Evolutionary conservation across 805 yeast genomes (phyloP).

Genomic region (Gaillardinia entomophila): DNA sequence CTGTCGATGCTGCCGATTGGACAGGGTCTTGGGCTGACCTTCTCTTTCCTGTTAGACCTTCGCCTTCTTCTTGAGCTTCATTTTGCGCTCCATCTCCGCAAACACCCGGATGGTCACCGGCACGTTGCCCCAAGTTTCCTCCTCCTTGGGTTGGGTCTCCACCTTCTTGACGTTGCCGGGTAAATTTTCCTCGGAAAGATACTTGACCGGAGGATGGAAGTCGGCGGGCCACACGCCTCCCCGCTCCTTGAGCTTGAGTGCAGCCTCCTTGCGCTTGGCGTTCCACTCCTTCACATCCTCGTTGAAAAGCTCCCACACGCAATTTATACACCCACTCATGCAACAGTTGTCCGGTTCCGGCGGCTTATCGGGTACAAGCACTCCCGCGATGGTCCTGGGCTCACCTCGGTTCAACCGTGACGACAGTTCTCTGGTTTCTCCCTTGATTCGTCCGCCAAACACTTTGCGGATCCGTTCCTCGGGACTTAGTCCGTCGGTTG

Average conservation of each 20-base stretch:
- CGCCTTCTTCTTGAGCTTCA: conserved; percentile 35
- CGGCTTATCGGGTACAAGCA: conserved; percentile 78
- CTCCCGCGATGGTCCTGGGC: conserved; percentile 45
- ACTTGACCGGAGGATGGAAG: conserved; percentile 34
- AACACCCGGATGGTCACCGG: conserved; percentile 77
- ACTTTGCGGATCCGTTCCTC: conserved; percentile 45
- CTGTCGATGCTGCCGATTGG: too few relatives aligned
- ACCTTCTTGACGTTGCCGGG: conserved; percentile 21
- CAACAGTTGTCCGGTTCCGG: conserved; percentile 93
- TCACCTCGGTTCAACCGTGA: conserved; percentile 32
- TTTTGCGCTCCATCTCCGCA: conserved; percentile 71
- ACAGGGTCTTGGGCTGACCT: too few relatives aligned
- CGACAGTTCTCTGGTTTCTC: conserved; percentile 40
- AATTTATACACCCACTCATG: conserved; percentile 94
- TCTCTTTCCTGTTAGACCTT: too few relatives aligned
- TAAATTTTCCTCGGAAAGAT: conserved; percentile 25
- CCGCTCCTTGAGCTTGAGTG: conserved; percentile 23
- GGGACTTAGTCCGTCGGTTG: conserved; percentile 24
- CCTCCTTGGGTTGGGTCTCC: conserved; percentile 12
- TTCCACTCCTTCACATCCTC: conserved; percentile 89
- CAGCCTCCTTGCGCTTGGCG: conserved; percentile 53
- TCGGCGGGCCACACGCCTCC: conserved; percentile 42
- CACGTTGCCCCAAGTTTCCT: conserved; percentile 43
- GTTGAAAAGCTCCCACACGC: conserved; percentile 92
- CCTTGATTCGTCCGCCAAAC: conserved; percentile 54